Evolutionary conservation across 352 stramenopile genomes (phyloP).

Genomic region (Pythium aquatile): DNA sequence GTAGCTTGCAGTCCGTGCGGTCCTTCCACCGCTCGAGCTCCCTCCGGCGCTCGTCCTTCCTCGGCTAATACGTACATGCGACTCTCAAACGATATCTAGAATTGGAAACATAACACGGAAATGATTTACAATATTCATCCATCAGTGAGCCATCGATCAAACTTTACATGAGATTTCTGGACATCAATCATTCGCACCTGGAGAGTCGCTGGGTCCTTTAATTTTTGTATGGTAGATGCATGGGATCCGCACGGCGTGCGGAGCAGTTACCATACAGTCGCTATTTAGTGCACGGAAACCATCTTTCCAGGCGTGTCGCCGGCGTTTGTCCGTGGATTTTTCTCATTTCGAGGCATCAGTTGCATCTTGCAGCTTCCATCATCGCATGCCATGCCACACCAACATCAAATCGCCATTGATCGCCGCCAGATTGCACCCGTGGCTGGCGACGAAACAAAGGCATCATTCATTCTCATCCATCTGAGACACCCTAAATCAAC

Average conservation of each 20-base stretch:
- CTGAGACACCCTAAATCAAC: background rate
- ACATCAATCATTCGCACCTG: too few species aligned
- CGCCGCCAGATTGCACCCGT: background rate
- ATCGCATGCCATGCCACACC: background rate
- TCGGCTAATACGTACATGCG: background rate
- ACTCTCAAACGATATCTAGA: background rate
- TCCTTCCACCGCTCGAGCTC: conserved; percentile 43
- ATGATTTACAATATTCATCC: background rate
- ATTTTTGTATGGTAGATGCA: too few species aligned
- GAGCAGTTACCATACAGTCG: too few species aligned
- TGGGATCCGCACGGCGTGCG: too few species aligned
- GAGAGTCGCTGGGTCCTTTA: too few species aligned
- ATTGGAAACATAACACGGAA: background rate
- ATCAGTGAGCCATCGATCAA: background rate
- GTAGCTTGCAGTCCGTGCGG: conserved; percentile 38
- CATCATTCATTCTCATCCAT: background rate
- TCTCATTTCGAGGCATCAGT: background rate
- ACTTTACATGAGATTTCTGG: background rate
- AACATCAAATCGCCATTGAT: background rate
- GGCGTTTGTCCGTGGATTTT: background rate
- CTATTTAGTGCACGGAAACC: too few species aligned
- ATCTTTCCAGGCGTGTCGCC: background rate
- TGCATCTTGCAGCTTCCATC: background rate
- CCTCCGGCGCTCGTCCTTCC: conserved; percentile 25
- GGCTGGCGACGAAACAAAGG: background rate